phyloP scores from a whole-genome alignment of 2,329 filamentous ascomycete species.

The Cercospora beticola region DNA sequence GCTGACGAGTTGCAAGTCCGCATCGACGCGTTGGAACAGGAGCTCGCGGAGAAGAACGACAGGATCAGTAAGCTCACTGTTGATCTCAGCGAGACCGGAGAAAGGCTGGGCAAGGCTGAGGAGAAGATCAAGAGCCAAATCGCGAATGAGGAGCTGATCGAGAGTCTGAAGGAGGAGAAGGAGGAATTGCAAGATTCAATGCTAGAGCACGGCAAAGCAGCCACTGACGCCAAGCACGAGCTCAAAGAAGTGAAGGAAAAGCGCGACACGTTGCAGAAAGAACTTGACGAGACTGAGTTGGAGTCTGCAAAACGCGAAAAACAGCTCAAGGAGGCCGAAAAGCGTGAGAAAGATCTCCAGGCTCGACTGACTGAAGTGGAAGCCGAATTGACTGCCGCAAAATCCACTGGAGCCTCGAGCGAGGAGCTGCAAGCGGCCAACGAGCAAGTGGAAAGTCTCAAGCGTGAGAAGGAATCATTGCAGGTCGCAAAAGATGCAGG shows the following conservation, averaged over 20 bases:
- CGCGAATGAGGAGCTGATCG: conserved; percentile 30
- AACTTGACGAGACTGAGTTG: conserved; percentile 29
- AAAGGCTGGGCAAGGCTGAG: conserved; percentile 31
- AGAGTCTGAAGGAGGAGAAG: conserved; percentile 27
- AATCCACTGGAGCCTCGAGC: conserved; percentile 40
- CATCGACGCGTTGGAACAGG: conserved; percentile 53
- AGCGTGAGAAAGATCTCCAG: conserved; percentile 16
- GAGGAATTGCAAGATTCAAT: conserved; percentile 30
- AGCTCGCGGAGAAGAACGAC: not conserved
- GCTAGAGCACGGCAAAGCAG: conserved; percentile 31
- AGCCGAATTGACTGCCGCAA: conserved; percentile 58
- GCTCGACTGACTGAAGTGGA: conserved; percentile 52
- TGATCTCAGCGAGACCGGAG: conserved; percentile 40
- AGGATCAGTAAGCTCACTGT: not conserved
- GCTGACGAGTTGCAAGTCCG: conserved; percentile 63
- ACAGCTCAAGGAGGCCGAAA: conserved; percentile 28
- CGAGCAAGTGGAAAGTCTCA: conserved; percentile 29
- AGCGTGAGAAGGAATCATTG: conserved; percentile 63
- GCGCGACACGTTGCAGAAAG: conserved; percentile 28
- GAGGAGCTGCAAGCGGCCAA: conserved; percentile 59
- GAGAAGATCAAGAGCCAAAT: conserved; percentile 30
- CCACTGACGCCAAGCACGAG: conserved; percentile 36
- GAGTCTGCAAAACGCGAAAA: conserved; percentile 27
- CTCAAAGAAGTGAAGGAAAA: conserved; percentile 31
- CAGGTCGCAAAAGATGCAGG: conserved; percentile 64